Percentiles rank a stretch among this genome's conserved stretches.
Evolutionary conservation across 352 stramenopile species (phyloP).

Genomic region (Phytophthora syringae): DNA sequence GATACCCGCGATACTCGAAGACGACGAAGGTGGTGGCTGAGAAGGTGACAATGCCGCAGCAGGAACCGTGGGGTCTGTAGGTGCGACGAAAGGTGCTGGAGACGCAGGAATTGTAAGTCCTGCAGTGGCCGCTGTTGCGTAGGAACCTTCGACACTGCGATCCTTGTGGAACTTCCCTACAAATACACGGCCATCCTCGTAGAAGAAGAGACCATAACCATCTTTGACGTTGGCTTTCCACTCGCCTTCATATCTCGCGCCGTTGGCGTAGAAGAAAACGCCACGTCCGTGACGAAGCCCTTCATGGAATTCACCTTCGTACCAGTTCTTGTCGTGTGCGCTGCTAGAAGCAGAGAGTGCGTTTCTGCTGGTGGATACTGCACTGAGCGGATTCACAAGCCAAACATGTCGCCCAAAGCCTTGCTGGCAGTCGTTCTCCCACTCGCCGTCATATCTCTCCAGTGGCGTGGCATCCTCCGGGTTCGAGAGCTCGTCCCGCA

Average conservation of each 20-base stretch:
- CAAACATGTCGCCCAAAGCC: constrained; percentile 88
- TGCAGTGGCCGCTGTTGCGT: constrained; percentile 28
- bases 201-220: constrained; percentile 71
- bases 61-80: constrained; percentile 2
- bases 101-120: neutral
- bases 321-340: constrained; percentile 78
- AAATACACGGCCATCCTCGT: constrained; percentile 71
- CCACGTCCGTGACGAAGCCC: constrained; percentile 74
- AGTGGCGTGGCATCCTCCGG: constrained; percentile 21
- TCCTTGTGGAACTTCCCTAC: constrained; percentile 56
- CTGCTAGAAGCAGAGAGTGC: constrained; percentile 2
- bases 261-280: constrained; percentile 89
- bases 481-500: constrained; percentile 3
- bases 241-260: constrained; percentile 81
- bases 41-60: constrained; percentile 8
- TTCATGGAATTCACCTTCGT: constrained; percentile 77
- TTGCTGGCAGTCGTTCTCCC: constrained; percentile 71
- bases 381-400: constrained; percentile 32
- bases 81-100: neutral
- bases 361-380: constrained; percentile 4
- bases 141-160: constrained; percentile 40
- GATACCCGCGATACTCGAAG: constrained; percentile 30
- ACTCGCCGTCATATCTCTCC: constrained; percentile 81
- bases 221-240: constrained; percentile 87
- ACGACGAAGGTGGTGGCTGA: constrained; percentile 9